Evolutionary conservation across 2,329 filamentous ascomycete species (phyloP).

Genomic region (Acrocalymma vagum): DNA sequence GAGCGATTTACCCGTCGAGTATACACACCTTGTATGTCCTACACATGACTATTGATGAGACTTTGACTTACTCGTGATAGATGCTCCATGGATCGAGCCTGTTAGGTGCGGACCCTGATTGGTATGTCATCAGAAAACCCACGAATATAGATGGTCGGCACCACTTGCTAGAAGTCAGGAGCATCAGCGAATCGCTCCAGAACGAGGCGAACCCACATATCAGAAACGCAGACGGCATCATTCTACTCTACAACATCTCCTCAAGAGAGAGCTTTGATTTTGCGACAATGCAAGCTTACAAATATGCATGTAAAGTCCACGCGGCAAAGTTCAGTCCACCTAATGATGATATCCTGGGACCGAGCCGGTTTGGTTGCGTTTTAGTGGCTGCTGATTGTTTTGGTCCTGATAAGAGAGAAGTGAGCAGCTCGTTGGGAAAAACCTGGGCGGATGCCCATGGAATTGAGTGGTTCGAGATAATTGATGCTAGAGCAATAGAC

Average conservation of each 20-base stretch:
- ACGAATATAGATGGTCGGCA: too few species aligned
- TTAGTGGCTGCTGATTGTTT: conserved; percentile 41
- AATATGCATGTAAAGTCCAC: conserved; percentile 20
- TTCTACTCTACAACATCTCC: conserved; percentile 41
- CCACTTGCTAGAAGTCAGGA: too few species aligned
- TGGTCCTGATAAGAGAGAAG: conserved; percentile 13
- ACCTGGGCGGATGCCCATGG: conserved; percentile 35
- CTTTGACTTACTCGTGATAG: too few species aligned
- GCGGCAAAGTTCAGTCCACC: background rate
- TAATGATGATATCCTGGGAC: background rate
- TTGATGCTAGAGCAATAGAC: conserved; percentile 10
- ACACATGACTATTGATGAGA: too few species aligned
- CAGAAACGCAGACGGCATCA: conserved; percentile 25
- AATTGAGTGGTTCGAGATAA: conserved; percentile 27
- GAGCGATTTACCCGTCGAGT: too few species aligned
- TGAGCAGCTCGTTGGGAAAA: conserved; percentile 22
- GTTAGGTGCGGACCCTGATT: too few species aligned
- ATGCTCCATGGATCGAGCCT: too few species aligned
- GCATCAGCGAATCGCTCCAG: too few species aligned
- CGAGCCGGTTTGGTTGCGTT: conserved; percentile 33
- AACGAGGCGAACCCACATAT: conserved; percentile 17
- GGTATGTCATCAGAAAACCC: too few species aligned
- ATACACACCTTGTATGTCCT: too few species aligned
- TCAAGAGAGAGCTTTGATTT: conserved; percentile 25
- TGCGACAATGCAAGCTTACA: conserved; percentile 26